phyloP scores from a whole-genome alignment of 306 rosid genomes.

The Prunus armeniaca region DNA sequence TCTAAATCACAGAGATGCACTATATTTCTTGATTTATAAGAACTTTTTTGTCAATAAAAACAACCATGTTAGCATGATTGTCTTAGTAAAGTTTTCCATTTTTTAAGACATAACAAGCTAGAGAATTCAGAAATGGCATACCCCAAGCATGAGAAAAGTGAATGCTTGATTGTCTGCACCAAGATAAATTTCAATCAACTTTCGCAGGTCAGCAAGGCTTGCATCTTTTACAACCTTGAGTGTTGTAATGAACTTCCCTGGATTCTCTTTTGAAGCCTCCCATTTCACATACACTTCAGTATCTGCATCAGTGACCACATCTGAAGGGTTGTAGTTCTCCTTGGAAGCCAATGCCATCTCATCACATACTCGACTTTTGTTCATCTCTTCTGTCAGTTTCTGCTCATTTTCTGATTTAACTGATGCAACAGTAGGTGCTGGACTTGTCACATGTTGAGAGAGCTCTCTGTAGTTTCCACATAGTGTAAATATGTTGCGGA shows the following conservation, averaged over 20 bases:
- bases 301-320: slow-evolving; percentile 6
- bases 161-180: slow-evolving; percentile 23
- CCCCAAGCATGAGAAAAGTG: slow-evolving; percentile 19
- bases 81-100: background rate
- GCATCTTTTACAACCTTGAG: slow-evolving; percentile 15
- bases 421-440: slow-evolving; percentile 33
- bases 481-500: slow-evolving; percentile 84
- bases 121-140: background rate
- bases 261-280: slow-evolving; percentile 25
- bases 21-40: no score
- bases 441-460: slow-evolving; percentile 50
- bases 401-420: slow-evolving; percentile 6
- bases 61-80: background rate
- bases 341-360: slow-evolving; percentile 12
- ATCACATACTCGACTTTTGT: background rate
- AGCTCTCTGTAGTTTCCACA: slow-evolving; percentile 95
- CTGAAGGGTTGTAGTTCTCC: slow-evolving; percentile 24
- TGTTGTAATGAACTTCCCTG: slow-evolving; percentile 23
- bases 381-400: background rate
- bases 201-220: slow-evolving; percentile 19
- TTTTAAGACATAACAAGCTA: background rate
- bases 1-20: background rate
- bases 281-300: slow-evolving; percentile 26
- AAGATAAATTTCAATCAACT: slow-evolving; percentile 20
- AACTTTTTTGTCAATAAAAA: background rate